A percentile compares a stretch with the other conserved stretches of the same genome.
Conservation (phyloP, 176 grass and related monocot species). For the Zoysia pacifica region DNA sequence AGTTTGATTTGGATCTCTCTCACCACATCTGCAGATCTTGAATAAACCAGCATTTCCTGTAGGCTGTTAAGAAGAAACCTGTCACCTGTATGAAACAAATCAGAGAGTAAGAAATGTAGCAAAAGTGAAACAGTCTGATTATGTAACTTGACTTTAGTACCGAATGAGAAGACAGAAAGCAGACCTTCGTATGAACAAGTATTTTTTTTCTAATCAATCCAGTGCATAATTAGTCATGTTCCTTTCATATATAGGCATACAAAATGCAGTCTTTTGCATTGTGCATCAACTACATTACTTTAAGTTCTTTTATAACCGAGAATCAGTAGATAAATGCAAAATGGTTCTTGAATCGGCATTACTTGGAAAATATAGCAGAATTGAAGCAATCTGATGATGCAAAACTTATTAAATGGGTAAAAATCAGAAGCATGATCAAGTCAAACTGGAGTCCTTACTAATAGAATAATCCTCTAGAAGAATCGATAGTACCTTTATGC, state of each 20-base stretch:
- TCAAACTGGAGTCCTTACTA: slow-evolving; percentile 18
- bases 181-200: not conserved
- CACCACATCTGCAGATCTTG: slow-evolving; percentile 68
- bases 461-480: not conserved
- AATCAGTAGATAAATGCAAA: not conserved
- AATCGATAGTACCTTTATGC: slow-evolving; percentile 66
- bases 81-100: slow-evolving; percentile 37
- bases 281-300: not conserved
- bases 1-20: slow-evolving; percentile 73
- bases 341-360: too few species aligned
- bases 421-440: not conserved
- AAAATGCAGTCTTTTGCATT: too few species aligned
- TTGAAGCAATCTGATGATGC: too few species aligned
- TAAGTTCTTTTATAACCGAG: not conserved
- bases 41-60: slow-evolving; percentile 59
- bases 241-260: too few species aligned
- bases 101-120: slow-evolving; percentile 19
- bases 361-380: too few species aligned
- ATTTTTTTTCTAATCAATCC: too few species aligned
- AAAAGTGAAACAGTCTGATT: not conserved
- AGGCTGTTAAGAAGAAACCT: slow-evolving; percentile 66
- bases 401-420: too few species aligned
- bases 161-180: not conserved
- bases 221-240: too few species aligned
- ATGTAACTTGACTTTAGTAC: slow-evolving; percentile 15